A percentile compares a stretch with the other conserved stretches of the same genome.
These are phyloP conservation scores for Melocanna baccifera DNA, from an alignment of 176 grass and related monocot species.

Conservation along the genomic window DNA sequence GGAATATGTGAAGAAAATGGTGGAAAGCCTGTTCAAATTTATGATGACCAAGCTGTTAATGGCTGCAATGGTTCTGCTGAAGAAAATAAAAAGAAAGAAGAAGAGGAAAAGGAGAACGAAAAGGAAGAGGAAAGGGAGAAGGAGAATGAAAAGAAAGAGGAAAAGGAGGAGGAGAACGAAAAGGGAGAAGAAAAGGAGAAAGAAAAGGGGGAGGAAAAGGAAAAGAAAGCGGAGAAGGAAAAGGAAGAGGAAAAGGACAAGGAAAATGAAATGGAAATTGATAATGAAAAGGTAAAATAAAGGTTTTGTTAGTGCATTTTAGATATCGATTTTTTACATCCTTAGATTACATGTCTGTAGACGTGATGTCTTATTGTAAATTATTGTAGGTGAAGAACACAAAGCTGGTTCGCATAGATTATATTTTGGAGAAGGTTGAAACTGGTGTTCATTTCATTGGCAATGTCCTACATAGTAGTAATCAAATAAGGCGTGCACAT, in stretches of 20 bases:
- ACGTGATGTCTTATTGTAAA: slow-evolving; percentile 20
- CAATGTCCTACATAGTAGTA: slow-evolving; percentile 64
- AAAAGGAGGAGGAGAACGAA: slow-evolving; percentile 31
- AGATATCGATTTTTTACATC: slow-evolving; percentile 5
- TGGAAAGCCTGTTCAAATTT: slow-evolving; percentile 22
- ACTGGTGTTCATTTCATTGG: slow-evolving; percentile 83
- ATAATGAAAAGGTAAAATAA: slow-evolving; percentile 40
- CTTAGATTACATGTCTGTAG: background rate
- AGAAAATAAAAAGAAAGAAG: slow-evolving; percentile 40
- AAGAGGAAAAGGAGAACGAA: background rate
- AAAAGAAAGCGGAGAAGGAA: background rate
- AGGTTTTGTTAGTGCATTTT: slow-evolving; percentile 3
- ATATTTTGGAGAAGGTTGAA: slow-evolving; percentile 80
- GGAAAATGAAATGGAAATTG: slow-evolving; percentile 28
- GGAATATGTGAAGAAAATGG: slow-evolving; percentile 39
- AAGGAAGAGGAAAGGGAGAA: background rate
- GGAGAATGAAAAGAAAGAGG: slow-evolving; percentile 29
- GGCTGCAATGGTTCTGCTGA: slow-evolving; percentile 55
- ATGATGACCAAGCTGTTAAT: slow-evolving; percentile 50
- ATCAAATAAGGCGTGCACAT: slow-evolving; percentile 65
- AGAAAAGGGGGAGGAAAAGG: slow-evolving; percentile 21
- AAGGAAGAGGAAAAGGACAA: background rate
- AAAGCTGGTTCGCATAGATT: slow-evolving; percentile 86
- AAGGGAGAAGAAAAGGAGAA: background rate
- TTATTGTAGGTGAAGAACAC: slow-evolving; percentile 62